Evolutionary conservation across 1,284 basidiomycete genomes (phyloP).

Genomic region (Gymnopus androsaceus): DNA sequence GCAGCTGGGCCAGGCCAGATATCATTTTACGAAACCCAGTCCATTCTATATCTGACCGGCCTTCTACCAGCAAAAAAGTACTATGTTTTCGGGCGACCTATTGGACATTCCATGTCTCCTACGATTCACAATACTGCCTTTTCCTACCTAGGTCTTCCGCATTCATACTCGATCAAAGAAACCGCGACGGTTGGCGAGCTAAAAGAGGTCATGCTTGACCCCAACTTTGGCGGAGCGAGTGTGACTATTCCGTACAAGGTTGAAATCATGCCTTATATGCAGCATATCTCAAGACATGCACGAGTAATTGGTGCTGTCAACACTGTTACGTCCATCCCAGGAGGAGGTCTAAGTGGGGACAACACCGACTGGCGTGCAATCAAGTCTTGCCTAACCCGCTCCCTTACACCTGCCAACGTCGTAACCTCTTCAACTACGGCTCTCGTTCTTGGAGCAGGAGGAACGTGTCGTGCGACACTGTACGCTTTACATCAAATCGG

Average conservation of each 20-base stretch:
- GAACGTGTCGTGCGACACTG: slow-evolving; percentile 89
- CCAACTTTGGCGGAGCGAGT: slow-evolving; percentile 90
- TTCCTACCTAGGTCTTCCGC: slow-evolving; percentile 77
- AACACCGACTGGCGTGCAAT: slow-evolving; percentile 96
- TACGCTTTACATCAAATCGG: slow-evolving; percentile 81
- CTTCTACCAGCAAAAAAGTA: slow-evolving; percentile 72
- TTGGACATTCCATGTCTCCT: slow-evolving; percentile 88
- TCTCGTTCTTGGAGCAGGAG: slow-evolving; percentile 90
- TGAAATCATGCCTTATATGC: slow-evolving; percentile 79
- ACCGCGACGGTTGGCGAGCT: slow-evolving; percentile 70
- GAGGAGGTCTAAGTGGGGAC: slow-evolving; percentile 67
- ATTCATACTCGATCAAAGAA: slow-evolving; percentile 78
- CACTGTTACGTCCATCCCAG: slow-evolving; percentile 65
- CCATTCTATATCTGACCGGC: slow-evolving; percentile 79
- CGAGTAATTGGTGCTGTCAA: slow-evolving; percentile 89
- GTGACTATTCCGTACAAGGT: slow-evolving; percentile 95
- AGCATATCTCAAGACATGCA: slow-evolving; percentile 77
- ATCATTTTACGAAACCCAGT: slow-evolving; percentile 83
- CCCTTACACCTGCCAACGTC: slow-evolving; percentile 26
- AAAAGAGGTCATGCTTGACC: slow-evolving; percentile 58
- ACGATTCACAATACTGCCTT: slow-evolving; percentile 93
- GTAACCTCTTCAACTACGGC: slow-evolving; percentile 41
- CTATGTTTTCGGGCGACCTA: slow-evolving; percentile 89
- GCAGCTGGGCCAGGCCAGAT: slow-evolving; percentile 93
- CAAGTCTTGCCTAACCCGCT: slow-evolving; percentile 44